These are phyloP conservation scores for Scheffersomyces lignosus DNA, from an alignment of 805 yeast species.

Conservation along the genomic window DNA sequence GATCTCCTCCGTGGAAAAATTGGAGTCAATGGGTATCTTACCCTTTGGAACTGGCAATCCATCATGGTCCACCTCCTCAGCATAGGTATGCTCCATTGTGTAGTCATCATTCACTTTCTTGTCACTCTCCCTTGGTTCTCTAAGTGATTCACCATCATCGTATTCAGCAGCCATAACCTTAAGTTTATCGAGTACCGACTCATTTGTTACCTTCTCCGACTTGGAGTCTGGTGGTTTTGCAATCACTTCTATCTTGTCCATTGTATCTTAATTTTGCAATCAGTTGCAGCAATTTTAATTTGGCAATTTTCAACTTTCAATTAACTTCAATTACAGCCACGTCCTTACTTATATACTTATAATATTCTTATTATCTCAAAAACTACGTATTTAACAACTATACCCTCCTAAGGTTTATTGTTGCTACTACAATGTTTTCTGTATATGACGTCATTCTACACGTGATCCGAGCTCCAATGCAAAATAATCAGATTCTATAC, in stretches of 20 bases:
- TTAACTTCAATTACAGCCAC: too few relatives aligned
- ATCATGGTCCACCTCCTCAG: conserved; percentile 24
- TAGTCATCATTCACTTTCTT: conserved; percentile 2
- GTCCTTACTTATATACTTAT: too few relatives aligned
- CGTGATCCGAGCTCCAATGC: too few relatives aligned
- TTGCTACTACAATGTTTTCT: too few relatives aligned
- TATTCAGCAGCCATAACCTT: conserved; percentile 2
- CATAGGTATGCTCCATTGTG: conserved; percentile 5
- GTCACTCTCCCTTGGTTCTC: conserved; percentile 1
- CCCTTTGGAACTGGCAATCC: conserved; percentile 40
- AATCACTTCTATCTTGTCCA: conserved; percentile 24
- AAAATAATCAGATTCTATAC: too few relatives aligned
- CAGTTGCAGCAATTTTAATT: too few relatives aligned
- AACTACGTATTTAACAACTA: too few relatives aligned
- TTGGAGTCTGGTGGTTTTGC: conserved; percentile 26
- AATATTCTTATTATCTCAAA: too few relatives aligned
- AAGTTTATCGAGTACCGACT: conserved; percentile 1
- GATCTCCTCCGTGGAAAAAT: conserved; percentile 36
- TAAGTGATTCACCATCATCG: not conserved
- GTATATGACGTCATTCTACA: too few relatives aligned
- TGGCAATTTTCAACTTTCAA: too few relatives aligned
- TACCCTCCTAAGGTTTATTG: too few relatives aligned
- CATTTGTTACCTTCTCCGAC: too few relatives aligned
- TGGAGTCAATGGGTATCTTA: conserved; percentile 42
- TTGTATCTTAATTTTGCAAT: conserved; percentile 3